phyloP scores from a whole-genome alignment of 2,329 filamentous ascomycete genomes.

The Fusarium duplospermum region DNA sequence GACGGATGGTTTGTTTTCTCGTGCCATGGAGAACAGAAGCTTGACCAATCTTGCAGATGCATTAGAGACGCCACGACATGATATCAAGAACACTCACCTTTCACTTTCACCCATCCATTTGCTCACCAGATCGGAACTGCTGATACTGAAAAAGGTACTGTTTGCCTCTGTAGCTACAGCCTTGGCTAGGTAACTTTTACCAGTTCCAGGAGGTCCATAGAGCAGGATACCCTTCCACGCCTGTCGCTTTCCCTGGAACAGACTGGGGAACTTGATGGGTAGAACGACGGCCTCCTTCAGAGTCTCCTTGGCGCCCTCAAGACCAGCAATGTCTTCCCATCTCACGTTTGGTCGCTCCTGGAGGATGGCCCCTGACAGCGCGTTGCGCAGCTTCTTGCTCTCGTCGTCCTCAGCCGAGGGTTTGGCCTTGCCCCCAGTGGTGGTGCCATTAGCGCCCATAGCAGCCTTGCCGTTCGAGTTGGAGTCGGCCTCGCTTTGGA shows the following conservation, averaged over 20 bases:
- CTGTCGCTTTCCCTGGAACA: constrained; percentile 95
- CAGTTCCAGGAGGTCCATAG: constrained; percentile 95
- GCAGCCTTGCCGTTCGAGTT: constrained; percentile 72
- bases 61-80: constrained; percentile 37
- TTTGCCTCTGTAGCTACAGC: constrained; percentile 98
- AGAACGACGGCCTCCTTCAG: constrained; percentile 97
- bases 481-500: constrained; percentile 80
- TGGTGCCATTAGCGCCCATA: constrained; percentile 78
- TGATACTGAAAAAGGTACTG: constrained; percentile 98
- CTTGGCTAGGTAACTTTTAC: constrained; percentile 97
- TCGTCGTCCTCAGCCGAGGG: constrained; percentile 83
- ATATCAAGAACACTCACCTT: constrained; percentile 66
- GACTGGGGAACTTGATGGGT: constrained; percentile 97
- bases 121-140: constrained; percentile 94
- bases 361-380: constrained; percentile 90
- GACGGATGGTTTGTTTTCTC: constrained; percentile 97
- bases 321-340: constrained; percentile 97
- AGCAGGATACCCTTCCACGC: constrained; percentile 98
- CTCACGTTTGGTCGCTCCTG: constrained; percentile 95
- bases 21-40: constrained; percentile 95
- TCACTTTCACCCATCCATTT: constrained; percentile 99
- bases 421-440: constrained; percentile 66
- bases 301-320: constrained; percentile 95
- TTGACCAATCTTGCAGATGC: constrained; percentile 80
- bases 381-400: constrained; percentile 92